Conservation (phyloP, 768 basidiomycete genomes). For the Boletus patriciae region DNA sequence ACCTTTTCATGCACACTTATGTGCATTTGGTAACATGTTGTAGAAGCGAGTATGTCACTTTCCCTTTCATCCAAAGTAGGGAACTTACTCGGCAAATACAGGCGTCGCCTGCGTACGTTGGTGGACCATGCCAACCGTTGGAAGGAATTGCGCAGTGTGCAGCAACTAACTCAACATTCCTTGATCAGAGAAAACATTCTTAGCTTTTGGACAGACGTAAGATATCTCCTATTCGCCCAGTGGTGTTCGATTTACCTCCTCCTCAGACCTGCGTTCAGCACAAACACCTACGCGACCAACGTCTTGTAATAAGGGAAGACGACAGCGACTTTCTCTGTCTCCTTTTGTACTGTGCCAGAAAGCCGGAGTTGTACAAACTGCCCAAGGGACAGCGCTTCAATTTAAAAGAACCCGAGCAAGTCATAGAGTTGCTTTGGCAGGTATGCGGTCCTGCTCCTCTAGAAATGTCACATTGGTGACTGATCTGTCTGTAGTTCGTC, state of each 20-base stretch:
- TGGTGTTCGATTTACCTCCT: background rate
- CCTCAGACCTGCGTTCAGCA: conserved; percentile 21
- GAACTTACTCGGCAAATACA: background rate
- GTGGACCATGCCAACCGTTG: conserved; percentile 8
- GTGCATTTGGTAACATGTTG: conserved; percentile 24
- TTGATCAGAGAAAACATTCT: conserved; percentile 16
- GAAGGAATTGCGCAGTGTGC: conserved; percentile 14
- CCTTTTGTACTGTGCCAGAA: conserved; percentile 22
- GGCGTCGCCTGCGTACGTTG: conserved; percentile 11
- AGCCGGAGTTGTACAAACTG: conserved; percentile 15
- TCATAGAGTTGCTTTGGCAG: conserved; percentile 26
- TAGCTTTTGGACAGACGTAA: conserved; percentile 11
- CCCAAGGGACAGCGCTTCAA: background rate
- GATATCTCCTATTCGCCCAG: background rate
- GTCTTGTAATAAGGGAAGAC: conserved; percentile 11
- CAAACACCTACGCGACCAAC: background rate
- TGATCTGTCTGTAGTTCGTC: conserved; percentile 15
- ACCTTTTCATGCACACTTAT: conserved; percentile 27
- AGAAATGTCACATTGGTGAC: background rate
- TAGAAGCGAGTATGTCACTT: conserved; percentile 1
- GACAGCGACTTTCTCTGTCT: conserved; percentile 16
- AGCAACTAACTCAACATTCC: conserved; percentile 17
- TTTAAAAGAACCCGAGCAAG: conserved; percentile 14
- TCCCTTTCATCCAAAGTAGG: background rate
- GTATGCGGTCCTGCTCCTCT: conserved; percentile 10